These are phyloP conservation scores for Teratosphaeria epicoccoides DNA, from an alignment of 2,329 filamentous ascomycete species.

Conservation along the genomic window DNA sequence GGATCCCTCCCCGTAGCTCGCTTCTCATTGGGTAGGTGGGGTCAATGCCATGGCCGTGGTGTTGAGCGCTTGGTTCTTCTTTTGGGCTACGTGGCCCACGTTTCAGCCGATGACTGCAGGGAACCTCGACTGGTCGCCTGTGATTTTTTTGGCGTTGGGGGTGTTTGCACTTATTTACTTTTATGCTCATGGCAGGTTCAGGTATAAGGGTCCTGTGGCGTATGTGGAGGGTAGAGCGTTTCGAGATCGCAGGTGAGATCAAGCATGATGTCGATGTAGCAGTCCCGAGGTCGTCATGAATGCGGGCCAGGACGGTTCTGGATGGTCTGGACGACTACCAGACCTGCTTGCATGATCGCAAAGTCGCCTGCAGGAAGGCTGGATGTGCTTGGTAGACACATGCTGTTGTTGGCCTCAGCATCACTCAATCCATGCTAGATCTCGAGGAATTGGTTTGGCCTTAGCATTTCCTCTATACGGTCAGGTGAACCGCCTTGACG, in stretches of 20 bases:
- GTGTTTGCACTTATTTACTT: constrained; percentile 3
- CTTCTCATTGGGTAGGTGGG: constrained; percentile 30
- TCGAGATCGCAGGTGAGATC: neutral
- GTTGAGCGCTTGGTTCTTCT: constrained; percentile 26
- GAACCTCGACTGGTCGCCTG: constrained; percentile 42
- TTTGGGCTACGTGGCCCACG: constrained; percentile 35
- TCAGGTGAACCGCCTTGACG: too few relatives aligned
- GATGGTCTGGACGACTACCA: too few relatives aligned
- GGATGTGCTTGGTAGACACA: too few relatives aligned
- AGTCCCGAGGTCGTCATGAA: too few relatives aligned
- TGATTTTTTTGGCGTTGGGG: constrained; percentile 29
- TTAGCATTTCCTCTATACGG: too few relatives aligned
- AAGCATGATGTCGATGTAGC: too few relatives aligned
- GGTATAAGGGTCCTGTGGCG: constrained; percentile 4
- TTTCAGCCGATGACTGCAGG: constrained; percentile 24
- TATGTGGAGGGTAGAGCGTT: constrained; percentile 2
- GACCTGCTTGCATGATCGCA: too few relatives aligned
- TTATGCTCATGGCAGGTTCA: constrained; percentile 1
- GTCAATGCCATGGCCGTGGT: constrained; percentile 29
- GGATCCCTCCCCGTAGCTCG: constrained; percentile 26
- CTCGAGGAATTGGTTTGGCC: too few relatives aligned
- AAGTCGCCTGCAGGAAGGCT: too few relatives aligned
- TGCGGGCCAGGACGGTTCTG: too few relatives aligned
- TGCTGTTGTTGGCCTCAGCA: too few relatives aligned
- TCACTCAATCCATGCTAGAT: too few relatives aligned